Evolutionary conservation across 495 filamentous ascomycete species (phyloP).

Genomic region (Penicillium paradoxum): DNA sequence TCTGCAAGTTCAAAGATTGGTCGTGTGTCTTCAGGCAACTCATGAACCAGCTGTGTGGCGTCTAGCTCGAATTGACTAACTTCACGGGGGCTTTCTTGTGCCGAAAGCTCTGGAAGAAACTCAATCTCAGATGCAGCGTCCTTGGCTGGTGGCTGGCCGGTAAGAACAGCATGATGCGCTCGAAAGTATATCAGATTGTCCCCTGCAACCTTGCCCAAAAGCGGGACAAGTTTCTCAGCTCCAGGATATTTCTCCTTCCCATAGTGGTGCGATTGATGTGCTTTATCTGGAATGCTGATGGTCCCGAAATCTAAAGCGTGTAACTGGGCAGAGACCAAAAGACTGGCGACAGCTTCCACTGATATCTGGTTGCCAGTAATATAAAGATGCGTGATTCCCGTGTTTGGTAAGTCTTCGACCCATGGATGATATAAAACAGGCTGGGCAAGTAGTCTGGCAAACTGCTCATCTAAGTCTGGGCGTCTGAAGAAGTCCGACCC

Average conservation of each 20-base stretch:
- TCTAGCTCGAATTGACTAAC: constrained; percentile 35
- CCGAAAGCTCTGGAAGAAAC: constrained; percentile 35
- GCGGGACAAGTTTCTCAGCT: constrained; percentile 50
- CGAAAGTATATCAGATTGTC: constrained; percentile 50
- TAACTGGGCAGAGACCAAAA: constrained; percentile 47
- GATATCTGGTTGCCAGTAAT: constrained; percentile 56
- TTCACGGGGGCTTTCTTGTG: constrained; percentile 20
- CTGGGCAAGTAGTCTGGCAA: constrained; percentile 45
- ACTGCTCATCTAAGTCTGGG: constrained; percentile 45
- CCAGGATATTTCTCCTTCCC: constrained; percentile 34
- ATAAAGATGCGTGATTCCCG: constrained; percentile 56
- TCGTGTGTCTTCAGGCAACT: constrained; percentile 36
- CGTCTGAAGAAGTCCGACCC: constrained; percentile 29
- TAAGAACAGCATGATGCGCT: constrained; percentile 53
- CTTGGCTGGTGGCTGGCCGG: constrained; percentile 40
- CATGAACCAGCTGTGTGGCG: constrained; percentile 37
- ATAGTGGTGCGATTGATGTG: constrained; percentile 14
- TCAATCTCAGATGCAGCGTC: constrained; percentile 19
- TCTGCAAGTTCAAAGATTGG: constrained; percentile 43
- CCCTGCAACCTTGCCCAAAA: constrained; percentile 42
- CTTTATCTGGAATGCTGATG: constrained; percentile 32
- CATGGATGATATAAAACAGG: constrained; percentile 46
- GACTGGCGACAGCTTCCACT: constrained; percentile 50
- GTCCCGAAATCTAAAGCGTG: constrained; percentile 51
- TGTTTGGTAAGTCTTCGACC: constrained; percentile 48